These are phyloP conservation scores for Cordyceps pruinosa DNA, from an alignment of 2,329 filamentous ascomycete species.

Conservation along the genomic window DNA sequence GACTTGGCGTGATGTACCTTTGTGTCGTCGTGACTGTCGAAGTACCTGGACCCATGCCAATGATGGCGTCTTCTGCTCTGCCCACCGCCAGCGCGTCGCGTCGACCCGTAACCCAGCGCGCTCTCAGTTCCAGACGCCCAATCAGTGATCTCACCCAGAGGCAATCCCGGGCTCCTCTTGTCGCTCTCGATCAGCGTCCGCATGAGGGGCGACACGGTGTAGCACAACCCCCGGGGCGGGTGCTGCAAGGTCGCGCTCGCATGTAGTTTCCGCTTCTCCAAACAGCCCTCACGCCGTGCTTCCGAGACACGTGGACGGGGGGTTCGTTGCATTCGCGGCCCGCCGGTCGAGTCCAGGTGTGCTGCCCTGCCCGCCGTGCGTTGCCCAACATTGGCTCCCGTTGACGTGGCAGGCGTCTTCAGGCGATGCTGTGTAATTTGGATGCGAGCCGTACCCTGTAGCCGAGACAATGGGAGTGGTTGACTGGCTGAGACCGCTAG, in stretches of 20 bases:
- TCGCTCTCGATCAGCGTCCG: not conserved
- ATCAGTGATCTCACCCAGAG: too few relatives aligned
- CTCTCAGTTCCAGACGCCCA: too few relatives aligned
- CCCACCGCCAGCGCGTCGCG: not conserved
- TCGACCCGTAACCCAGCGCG: not conserved
- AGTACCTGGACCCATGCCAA: not conserved
- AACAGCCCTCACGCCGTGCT: not conserved
- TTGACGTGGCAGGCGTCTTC: not conserved
- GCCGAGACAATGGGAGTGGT: not conserved
- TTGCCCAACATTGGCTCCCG: not conserved
- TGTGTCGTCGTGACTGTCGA: not conserved
- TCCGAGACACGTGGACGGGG: constrained; percentile 2
- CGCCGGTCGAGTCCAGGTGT: not conserved
- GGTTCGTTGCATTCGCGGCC: not conserved
- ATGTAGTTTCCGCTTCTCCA: not conserved
- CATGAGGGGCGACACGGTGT: not conserved
- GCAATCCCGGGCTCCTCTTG: too few relatives aligned
- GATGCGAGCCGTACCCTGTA: not conserved
- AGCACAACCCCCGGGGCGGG: not conserved
- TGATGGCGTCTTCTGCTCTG: not conserved
- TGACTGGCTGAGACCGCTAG: not conserved
- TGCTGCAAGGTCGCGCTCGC: not conserved
- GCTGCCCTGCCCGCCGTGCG: not conserved
- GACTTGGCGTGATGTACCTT: not conserved
- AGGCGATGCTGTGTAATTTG: not conserved